Base-by-base conservation (phyloP, 2,329 filamentous ascomycete genomes). In the Orbilia ellipsospora region DNA sequence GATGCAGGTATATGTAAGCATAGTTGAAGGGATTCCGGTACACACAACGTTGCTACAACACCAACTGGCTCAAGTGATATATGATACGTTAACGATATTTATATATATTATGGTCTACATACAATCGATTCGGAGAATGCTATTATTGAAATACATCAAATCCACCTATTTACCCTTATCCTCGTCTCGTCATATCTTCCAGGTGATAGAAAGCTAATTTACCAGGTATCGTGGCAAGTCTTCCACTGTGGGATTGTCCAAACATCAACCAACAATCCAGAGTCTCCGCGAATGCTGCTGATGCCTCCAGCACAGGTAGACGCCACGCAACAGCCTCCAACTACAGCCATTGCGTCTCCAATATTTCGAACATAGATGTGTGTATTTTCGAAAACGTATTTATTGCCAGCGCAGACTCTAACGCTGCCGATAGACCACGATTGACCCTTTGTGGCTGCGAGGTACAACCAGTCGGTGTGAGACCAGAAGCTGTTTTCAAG, bases 401-500 rank as follows among this genome's bases (percentile, higher is more conserved):
- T 59, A 26, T 67, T 67, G 6, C 23, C 63, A 8, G 28, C 44
- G 12, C 63, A 67, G 8, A 67, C 10, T 18, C 18, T 67, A 5
- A 67, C 16, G 6, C n/a, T 51, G 6, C 44, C 44, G 10, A n/a
- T n/a, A 2, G 52, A 28, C 63, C 63, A 67, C 26, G 13, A 40
- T n/a, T 10, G 16, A 12, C 12, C 26, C 12, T 16, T 57, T 15
- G 15, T 56, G 26, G n/a, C 16, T 50, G 13, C 12, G 15, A 59
- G 10, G n/a, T 67, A 52, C n/a, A 59, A 13, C 63, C 52, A 59
- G 13, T 59, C 54, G 18, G 40, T 59, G 31, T 50, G 63, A 18
- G 42, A 6, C 63, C 63, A 67, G 23, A 36, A 67, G 26, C 23
- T 50, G n/a, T 67, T 67, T 42, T 67, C 63, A 2, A 59, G 26